These are phyloP conservation scores for Mycothermus thermophilus DNA, from an alignment of 495 filamentous ascomycete genomes.

Conservation along the genomic window DNA sequence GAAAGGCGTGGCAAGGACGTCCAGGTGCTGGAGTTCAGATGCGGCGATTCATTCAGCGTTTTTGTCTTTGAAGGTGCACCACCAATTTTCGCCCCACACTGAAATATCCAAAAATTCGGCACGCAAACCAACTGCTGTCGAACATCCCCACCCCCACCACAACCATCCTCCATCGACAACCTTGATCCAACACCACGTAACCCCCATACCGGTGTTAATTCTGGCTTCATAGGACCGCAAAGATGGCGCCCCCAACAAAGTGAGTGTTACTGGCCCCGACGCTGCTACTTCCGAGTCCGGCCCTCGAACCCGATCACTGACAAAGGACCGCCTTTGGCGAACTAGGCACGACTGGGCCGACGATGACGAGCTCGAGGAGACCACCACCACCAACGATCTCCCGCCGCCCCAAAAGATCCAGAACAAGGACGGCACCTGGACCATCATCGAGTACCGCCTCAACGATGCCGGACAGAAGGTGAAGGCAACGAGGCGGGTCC, in stretches of 20 bases:
- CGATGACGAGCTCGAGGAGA: conserved; percentile 82
- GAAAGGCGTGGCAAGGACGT: too few relatives aligned
- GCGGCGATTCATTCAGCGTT: too few relatives aligned
- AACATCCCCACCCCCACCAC: conserved; percentile 21
- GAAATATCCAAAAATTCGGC: conserved; percentile 23
- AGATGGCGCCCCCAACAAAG: conserved; percentile 19
- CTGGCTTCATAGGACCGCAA: conserved; percentile 2
- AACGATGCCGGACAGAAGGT: conserved; percentile 91
- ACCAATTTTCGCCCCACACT: conserved; percentile 25
- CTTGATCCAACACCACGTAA: neutral
- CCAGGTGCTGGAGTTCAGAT: too few relatives aligned
- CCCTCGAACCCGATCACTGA: conserved; percentile 1
- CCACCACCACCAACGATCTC: conserved; percentile 55
- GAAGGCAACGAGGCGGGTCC: conserved; percentile 88
- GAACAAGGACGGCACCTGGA: conserved; percentile 97
- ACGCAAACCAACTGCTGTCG: too few relatives aligned
- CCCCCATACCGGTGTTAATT: too few relatives aligned
- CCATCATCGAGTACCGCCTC: conserved; percentile 76
- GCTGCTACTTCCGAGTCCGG: neutral
- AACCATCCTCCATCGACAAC: conserved; percentile 4
- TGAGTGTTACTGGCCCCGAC: conserved; percentile 1
- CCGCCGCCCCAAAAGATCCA: conserved; percentile 73
- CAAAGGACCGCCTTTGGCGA: neutral
- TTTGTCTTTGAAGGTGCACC: too few relatives aligned
- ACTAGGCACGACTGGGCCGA: conserved; percentile 74